Percentiles rank a stretch among this genome's conserved stretches.
phyloP scores from a whole-genome alignment of 2,329 filamentous ascomycete genomes.

The Sordariomycetes sp. region DNA sequence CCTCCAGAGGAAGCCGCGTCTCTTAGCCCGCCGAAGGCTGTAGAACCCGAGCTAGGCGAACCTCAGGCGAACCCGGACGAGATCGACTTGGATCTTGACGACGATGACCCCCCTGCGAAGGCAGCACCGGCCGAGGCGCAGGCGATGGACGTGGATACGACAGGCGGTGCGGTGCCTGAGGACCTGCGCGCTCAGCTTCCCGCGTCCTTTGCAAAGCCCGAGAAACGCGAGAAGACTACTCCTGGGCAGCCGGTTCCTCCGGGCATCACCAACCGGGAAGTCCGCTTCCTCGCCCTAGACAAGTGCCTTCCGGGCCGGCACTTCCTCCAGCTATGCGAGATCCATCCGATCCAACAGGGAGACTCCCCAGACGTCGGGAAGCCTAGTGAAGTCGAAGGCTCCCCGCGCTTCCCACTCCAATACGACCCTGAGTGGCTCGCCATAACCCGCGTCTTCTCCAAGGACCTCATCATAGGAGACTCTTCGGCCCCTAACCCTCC shows the following conservation, averaged over 20 bases:
- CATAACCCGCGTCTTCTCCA: conserved; percentile 74
- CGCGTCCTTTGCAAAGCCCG: conserved; percentile 52
- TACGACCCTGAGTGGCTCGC: conserved; percentile 96
- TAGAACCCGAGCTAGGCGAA: neutral
- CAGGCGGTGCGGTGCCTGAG: conserved; percentile 35
- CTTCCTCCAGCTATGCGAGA: conserved; percentile 70
- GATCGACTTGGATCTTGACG: conserved; percentile 55
- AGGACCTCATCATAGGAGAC: conserved; percentile 53
- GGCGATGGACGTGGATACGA: conserved; percentile 9
- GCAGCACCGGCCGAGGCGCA: conserved; percentile 3
- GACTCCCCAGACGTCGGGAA: neutral
- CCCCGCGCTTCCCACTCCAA: conserved; percentile 46
- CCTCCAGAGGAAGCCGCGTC: conserved; percentile 12
- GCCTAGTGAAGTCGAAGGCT: conserved; percentile 8
- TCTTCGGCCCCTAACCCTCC: conserved; percentile 37
- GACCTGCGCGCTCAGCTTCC: conserved; percentile 65
- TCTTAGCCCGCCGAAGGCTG: neutral
- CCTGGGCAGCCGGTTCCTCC: conserved; percentile 56
- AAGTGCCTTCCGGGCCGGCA: conserved; percentile 75
- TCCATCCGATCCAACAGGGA: conserved; percentile 33
- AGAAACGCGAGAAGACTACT: conserved; percentile 21
- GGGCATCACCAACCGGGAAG: conserved; percentile 66
- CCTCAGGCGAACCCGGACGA: conserved; percentile 49
- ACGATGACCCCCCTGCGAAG: conserved; percentile 12
- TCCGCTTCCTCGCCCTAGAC: conserved; percentile 80